Base-by-base conservation (phyloP, 202 grass and related monocot species). In the Panicum hallii region DNA sequence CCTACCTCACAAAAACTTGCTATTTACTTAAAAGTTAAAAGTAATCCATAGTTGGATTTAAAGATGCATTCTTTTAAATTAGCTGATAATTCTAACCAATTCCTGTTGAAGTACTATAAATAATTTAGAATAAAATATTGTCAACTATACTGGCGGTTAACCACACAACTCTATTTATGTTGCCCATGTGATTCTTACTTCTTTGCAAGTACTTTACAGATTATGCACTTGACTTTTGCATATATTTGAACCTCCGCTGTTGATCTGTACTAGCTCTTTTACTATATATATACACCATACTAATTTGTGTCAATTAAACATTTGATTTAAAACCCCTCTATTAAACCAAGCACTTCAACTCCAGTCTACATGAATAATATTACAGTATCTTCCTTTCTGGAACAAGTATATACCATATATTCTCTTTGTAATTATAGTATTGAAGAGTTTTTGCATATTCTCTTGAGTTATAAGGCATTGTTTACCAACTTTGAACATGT, bases 51-150 rank as follows among this genome's bases (percentile, higher is more conserved):
- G 14, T 74, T 11, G 47, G 0, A 44, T 70, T 23, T 44, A 41
- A 70, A 70, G 19, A 45, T 67, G 17, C 38, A 45, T 44, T 20
- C 17, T 70, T 45, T 9, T 6, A 46, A 46, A 17, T 46, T 23
- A 13, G 20, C 2, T 44, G 40, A 13, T 4, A 69, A 70, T 70
- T 76, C 17, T 30, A 79, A 84, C 6, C 26, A 83, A 40, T 67
- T 73, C 2, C 9, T n/a, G 54, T 5, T 48, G 9, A 73, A 41
- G 67, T 38, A 73, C 40, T 15, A n/a, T 19, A 74, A 42, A 36
- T 16, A 74, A 58, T 22, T 79, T 32, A 40, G 23, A 72, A 83
- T 38, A 44, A 5, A 70, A 70, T 64, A 72, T 17, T 78, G 2
- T 47, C 38, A 78, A 19, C n/a, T 70, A 41, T 5, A 53, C 43